Conservation (phyloP, 2,329 filamentous ascomycete species). For the Epichloe hybrida region DNA sequence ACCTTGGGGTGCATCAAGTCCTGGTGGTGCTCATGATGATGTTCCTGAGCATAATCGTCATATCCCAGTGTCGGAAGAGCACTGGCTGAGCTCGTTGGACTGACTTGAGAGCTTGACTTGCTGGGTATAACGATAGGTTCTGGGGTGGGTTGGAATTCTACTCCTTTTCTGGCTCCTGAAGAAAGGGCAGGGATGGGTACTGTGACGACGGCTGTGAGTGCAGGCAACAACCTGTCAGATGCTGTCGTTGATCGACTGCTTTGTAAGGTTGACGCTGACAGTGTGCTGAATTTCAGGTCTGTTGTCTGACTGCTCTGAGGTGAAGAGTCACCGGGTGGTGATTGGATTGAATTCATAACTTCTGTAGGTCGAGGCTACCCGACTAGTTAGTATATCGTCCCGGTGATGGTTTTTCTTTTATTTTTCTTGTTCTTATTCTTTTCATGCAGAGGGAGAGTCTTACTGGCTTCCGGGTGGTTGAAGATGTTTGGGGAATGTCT, state of each 20-base stretch:
- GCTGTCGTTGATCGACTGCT: not conserved
- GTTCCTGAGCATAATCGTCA: not conserved
- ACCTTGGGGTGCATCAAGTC: slow-evolving; percentile 2
- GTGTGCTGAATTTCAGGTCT: not conserved
- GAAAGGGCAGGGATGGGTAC: slow-evolving; percentile 1
- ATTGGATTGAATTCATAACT: not conserved
- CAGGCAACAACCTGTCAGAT: not conserved
- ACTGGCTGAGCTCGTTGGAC: not conserved
- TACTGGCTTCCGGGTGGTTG: not conserved
- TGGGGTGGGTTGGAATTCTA: not conserved
- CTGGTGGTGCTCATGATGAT: slow-evolving; percentile 1
- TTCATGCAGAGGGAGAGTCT: not conserved
- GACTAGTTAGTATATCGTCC: not conserved
- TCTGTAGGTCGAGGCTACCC: not conserved
- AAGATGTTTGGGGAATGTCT: not conserved
- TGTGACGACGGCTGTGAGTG: slow-evolving; percentile 1
- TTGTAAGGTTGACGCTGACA: not conserved
- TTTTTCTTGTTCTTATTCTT: not conserved
- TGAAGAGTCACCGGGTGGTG: not conserved
- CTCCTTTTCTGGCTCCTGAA: slow-evolving; percentile 4
- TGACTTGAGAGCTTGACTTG: not conserved
- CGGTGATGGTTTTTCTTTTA: not conserved
- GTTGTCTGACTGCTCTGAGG: not conserved
- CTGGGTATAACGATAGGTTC: not conserved
- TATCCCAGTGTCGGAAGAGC: not conserved